Evolutionary conservation across 164 flowering plant species (phyloP).

Genomic region (Umbellularia californica): DNA sequence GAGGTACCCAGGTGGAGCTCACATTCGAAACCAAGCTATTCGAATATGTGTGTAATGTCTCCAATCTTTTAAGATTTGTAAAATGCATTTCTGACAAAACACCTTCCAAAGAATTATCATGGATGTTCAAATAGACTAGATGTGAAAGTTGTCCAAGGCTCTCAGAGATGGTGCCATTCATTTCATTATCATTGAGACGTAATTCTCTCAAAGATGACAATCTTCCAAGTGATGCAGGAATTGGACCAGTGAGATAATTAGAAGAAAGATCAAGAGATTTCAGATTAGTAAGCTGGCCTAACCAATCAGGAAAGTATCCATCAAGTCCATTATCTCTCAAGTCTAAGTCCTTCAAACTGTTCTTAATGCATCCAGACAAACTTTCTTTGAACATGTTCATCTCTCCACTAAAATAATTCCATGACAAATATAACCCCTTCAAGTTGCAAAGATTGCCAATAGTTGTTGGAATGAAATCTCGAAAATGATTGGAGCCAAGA

Average conservation of each 20-base stretch:
- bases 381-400: not conserved
- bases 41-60: not conserved
- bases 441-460: slow-evolving; percentile 1
- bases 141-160: not conserved
- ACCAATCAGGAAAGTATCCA: not conserved
- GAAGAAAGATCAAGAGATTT: slow-evolving; percentile 1
- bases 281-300: not conserved
- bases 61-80: not conserved
- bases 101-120: not conserved
- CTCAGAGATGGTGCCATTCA: not conserved
- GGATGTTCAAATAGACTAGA: not conserved
- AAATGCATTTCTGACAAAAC: not conserved
- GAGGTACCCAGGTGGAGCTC: slow-evolving; percentile 3
- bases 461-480: not conserved
- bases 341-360: not conserved
- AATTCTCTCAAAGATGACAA: not conserved
- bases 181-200: not conserved
- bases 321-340: not conserved
- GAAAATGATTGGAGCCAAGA: not conserved
- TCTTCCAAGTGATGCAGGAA: not conserved
- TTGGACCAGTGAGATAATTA: not conserved
- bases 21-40: not conserved
- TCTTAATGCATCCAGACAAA: not conserved
- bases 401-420: not conserved
- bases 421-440: not conserved